Conservation (phyloP, 805 yeast genomes). For the Metschnikowia chrysomelidarum region DNA sequence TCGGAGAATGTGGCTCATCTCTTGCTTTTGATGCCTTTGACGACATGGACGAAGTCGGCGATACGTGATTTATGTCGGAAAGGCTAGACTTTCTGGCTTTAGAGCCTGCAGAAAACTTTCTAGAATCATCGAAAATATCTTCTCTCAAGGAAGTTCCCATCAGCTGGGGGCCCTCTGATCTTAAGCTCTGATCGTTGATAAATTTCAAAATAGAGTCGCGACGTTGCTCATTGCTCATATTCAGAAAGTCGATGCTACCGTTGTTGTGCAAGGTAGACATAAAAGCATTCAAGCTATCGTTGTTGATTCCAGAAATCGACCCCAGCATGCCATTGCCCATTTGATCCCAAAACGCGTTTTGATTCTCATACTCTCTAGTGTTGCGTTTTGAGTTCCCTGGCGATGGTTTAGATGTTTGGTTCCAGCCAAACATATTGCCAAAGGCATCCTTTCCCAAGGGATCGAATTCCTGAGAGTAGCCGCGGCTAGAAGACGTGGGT, state of each 20-base stretch:
- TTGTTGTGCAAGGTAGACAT: constrained; percentile 33
- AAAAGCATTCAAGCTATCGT: constrained; percentile 33
- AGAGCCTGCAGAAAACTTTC: constrained; percentile 2
- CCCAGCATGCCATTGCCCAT: constrained; percentile 24
- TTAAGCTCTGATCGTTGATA: constrained; percentile 32
- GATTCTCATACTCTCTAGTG: constrained; percentile 12
- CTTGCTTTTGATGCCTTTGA: constrained; percentile 30
- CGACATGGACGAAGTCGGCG: constrained; percentile 38
- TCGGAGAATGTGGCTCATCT: constrained; percentile 42
- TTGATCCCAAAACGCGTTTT: constrained; percentile 26
- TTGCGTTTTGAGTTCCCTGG: constrained; percentile 11
- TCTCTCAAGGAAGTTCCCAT: constrained; percentile 30
- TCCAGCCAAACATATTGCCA: constrained; percentile 31
- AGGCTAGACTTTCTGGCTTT: constrained; percentile 4
- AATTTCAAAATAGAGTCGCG: constrained; percentile 39
- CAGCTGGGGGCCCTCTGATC: constrained; percentile 10
- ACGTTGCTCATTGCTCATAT: constrained; percentile 40
- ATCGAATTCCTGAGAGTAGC: constrained; percentile 24
- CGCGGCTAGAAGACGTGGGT: constrained; percentile 11
- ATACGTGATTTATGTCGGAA: constrained; percentile 21
- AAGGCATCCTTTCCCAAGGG: constrained; percentile 30
- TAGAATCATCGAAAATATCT: constrained; percentile 34
- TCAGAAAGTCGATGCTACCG: constrained; percentile 38
- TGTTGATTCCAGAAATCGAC: constrained; percentile 28
- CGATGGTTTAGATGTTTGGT: constrained; percentile 16